Evolutionary conservation across 2,329 filamentous ascomycete genomes (phyloP).

Genomic region (Xylariales sp.): DNA sequence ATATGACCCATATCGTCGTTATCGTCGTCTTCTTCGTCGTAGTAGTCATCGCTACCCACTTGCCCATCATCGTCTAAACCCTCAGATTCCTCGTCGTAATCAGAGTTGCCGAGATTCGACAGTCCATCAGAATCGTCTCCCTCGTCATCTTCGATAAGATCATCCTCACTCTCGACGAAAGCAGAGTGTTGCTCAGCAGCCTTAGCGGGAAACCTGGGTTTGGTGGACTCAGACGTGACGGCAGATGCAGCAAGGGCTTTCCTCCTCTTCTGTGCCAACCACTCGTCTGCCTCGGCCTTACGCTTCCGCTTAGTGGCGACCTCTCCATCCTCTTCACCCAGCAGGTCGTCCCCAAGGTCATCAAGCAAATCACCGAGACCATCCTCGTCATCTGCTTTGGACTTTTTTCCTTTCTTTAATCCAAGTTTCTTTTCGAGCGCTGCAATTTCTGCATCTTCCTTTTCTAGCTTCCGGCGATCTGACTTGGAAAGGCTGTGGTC

Average conservation of each 20-base stretch:
- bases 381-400: slow-evolving; percentile 70
- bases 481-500: slow-evolving; percentile 22
- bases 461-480: slow-evolving; percentile 61
- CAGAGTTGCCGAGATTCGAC: slow-evolving; percentile 9
- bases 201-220: too few species aligned
- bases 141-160: slow-evolving; percentile 21
- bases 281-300: slow-evolving; percentile 54
- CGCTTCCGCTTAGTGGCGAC: slow-evolving; percentile 57
- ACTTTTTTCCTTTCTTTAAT: slow-evolving; percentile 71
- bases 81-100: slow-evolving; percentile 17
- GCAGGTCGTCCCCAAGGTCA: slow-evolving; percentile 54
- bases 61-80: too few species aligned
- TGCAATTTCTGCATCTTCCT: slow-evolving; percentile 87
- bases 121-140: slow-evolving; percentile 31
- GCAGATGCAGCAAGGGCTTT: slow-evolving; percentile 30
- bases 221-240: too few species aligned
- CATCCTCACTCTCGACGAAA: slow-evolving; percentile 8
- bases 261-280: slow-evolving; percentile 54
- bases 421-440: slow-evolving; percentile 85
- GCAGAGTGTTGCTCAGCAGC: slow-evolving; percentile 22
- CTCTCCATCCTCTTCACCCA: slow-evolving; percentile 35
- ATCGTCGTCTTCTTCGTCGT: slow-evolving; percentile 29
- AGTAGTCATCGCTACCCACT: slow-evolving; percentile 33
- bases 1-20: too few species aligned
- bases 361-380: slow-evolving; percentile 76